These are phyloP conservation scores for Cynara cardunculus DNA, from an alignment of 129 eudicot genomes.

Conservation along the genomic window DNA sequence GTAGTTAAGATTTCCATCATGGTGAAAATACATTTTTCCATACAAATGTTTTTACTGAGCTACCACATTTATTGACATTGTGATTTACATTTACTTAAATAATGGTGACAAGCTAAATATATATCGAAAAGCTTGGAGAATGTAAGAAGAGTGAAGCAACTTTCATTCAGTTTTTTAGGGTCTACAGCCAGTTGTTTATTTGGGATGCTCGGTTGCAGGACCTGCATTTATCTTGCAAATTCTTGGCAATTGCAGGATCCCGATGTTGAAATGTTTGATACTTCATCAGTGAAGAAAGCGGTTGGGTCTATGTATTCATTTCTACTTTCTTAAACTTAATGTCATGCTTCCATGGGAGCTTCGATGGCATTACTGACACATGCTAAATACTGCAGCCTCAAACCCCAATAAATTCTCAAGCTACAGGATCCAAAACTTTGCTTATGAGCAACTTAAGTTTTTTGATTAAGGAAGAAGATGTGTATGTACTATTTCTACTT, in stretches of 20 bases:
- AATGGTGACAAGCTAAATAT: neutral
- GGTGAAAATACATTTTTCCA: neutral
- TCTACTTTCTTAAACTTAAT: neutral
- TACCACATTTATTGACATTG: neutral
- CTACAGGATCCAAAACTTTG: constrained; percentile 56
- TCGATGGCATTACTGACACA: neutral
- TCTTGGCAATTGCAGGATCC: constrained; percentile 25
- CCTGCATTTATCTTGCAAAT: neutral
- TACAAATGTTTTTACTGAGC: neutral
- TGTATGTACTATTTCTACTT: constrained; percentile 39
- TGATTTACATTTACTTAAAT: neutral
- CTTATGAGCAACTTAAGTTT: constrained; percentile 66
- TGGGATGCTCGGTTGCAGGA: neutral
- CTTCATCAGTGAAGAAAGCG: constrained; percentile 22
- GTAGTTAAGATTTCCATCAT: neutral
- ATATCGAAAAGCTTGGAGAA: neutral
- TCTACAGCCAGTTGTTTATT: neutral
- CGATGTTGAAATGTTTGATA: constrained; percentile 53
- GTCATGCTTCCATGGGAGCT: neutral
- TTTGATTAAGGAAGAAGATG: constrained; percentile 40
- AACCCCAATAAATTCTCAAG: constrained; percentile 44
- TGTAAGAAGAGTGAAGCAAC: neutral
- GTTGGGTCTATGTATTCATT: constrained; percentile 19
- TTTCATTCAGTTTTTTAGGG: neutral
- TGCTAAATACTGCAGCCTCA: constrained; percentile 42